Base-by-base conservation (phyloP, 176 grass and related monocot genomes). In the Alloteropsis semialata region DNA sequence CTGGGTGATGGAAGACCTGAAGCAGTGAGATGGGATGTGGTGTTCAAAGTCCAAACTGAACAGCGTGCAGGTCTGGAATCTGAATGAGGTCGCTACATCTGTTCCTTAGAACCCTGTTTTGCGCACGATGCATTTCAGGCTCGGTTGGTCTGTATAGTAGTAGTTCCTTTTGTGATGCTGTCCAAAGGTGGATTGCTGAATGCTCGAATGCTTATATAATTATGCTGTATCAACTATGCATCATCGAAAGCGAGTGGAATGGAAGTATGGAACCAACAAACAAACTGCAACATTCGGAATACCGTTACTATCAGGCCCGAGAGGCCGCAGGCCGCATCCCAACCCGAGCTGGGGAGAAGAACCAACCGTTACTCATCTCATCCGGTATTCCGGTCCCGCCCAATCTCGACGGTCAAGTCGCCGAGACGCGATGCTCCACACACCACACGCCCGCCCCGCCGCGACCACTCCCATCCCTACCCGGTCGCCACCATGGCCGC, bases 381-480 rank as follows among this genome's bases (percentile, higher is more conserved):
- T 88, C 87, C 75, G n/a, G 68, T 84, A 29, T 57, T 88, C 87
- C 75, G n/a, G 68, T 84, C 39, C 66, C 68, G 75, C 65, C 60
- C 87, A 81, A 89, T 84, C 87, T 38, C 30, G 41, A 72, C 45
- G 45, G 53, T 14, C 46, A 63, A 63, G 41, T 14, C 74, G 36
- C 41, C 84, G 51, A 6, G 24, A 69, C 59, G 69, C 59, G 69
- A 75, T 80, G 76, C 41, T 42, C 48, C n/a, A 42, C 59, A 67
- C 76, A 69, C 75, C 70, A 89, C 87, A 85, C 76, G 45, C 60
- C 76, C 61, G 77, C 46, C 62, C 29, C 63, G 78, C 82, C 76
- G 76, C 77, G 30, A 36, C 54, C 15, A 21, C 64, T 11, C 30
- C 16, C 16, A 56, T 2, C 14, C 2, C 34, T 14, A 2, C 65